These are phyloP conservation scores for sunflower (Helianthus annuus) DNA, from an alignment of 129 eudicot genomes.

Conservation along the genomic window DNA sequence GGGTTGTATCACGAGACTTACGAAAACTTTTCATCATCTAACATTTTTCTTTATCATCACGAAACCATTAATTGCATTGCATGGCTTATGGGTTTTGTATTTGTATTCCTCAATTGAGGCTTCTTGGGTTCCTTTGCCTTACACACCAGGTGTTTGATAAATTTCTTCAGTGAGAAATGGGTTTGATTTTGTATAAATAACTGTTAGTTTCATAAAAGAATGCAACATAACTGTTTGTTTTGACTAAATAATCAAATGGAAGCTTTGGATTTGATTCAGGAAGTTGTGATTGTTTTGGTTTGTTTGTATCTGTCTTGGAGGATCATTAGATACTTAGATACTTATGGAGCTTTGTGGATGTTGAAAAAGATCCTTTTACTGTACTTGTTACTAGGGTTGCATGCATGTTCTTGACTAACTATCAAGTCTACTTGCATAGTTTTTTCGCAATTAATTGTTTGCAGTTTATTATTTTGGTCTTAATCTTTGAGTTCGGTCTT, in stretches of 20 bases:
- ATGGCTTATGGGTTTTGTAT: conserved; percentile 49
- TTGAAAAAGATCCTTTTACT: conserved; percentile 68
- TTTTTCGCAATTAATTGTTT: not conserved
- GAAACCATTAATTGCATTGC: conserved; percentile 33
- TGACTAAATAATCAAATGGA: conserved; percentile 44
- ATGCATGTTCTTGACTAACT: conserved; percentile 54
- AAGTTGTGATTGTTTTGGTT: conserved; percentile 48
- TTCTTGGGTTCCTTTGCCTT: conserved; percentile 36
- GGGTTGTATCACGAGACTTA: conserved; percentile 46
- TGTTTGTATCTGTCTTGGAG: conserved; percentile 63
- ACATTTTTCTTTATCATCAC: conserved; percentile 27
- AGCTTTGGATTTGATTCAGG: conserved; percentile 46
- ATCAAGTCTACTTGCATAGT: not conserved
- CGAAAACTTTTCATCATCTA: conserved; percentile 33
- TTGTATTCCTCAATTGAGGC: conserved; percentile 1
- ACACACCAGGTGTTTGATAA: conserved; percentile 33
- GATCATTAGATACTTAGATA: conserved; percentile 56
- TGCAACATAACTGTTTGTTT: not conserved
- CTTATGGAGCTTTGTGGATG: conserved; percentile 70
- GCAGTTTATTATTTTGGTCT: not conserved
- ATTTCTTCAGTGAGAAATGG: conserved; percentile 22
- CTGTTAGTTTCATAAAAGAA: conserved; percentile 13
- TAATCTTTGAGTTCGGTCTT: not conserved
- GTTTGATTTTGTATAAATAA: conserved; percentile 30
- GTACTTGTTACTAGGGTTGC: conserved; percentile 92